Conservation (phyloP, 2,329 filamentous ascomycete species). For the Stemphylium beticola region DNA sequence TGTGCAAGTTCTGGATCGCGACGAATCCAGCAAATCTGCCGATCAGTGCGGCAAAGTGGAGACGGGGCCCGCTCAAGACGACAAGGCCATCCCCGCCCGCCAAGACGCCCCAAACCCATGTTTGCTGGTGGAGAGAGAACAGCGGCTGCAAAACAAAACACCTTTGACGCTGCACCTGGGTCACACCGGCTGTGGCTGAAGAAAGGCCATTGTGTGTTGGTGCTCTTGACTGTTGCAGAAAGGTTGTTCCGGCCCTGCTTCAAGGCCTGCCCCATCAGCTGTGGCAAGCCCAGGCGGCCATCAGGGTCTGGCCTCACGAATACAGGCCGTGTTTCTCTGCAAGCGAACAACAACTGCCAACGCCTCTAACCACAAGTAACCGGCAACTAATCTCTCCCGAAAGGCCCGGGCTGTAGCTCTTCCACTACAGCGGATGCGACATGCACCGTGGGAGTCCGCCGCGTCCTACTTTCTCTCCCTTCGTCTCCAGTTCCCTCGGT, state of each 20-base stretch:
- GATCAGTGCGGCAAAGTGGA: background rate
- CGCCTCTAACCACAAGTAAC: slow-evolving; percentile 17
- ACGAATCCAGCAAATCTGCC: background rate
- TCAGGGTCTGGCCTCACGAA: background rate
- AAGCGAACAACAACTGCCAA: slow-evolving; percentile 11
- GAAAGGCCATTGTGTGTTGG: background rate
- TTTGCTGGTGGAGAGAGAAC: background rate
- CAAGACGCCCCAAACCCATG: slow-evolving; percentile 4
- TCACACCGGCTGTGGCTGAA: background rate
- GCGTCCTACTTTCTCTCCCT: slow-evolving; percentile 3
- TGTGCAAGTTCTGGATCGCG: slow-evolving; percentile 4
- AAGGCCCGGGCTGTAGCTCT: slow-evolving; percentile 16
- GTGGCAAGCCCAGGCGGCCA: slow-evolving; percentile 5
- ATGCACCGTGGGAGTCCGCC: slow-evolving; percentile 9
- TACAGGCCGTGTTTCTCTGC: slow-evolving; percentile 16
- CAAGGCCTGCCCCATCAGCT: background rate
- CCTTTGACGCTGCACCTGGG: background rate
- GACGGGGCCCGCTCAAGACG: background rate
- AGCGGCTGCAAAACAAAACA: background rate
- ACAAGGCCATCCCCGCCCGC: slow-evolving; percentile 14
- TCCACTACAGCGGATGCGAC: slow-evolving; percentile 17
- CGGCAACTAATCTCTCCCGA: slow-evolving; percentile 22
- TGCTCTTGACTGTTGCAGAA: background rate
- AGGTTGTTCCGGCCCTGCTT: background rate
- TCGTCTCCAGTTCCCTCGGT: slow-evolving; percentile 12